phyloP scores from a whole-genome alignment of 176 grass and related monocot species.

The Musa troglodytarum region DNA sequence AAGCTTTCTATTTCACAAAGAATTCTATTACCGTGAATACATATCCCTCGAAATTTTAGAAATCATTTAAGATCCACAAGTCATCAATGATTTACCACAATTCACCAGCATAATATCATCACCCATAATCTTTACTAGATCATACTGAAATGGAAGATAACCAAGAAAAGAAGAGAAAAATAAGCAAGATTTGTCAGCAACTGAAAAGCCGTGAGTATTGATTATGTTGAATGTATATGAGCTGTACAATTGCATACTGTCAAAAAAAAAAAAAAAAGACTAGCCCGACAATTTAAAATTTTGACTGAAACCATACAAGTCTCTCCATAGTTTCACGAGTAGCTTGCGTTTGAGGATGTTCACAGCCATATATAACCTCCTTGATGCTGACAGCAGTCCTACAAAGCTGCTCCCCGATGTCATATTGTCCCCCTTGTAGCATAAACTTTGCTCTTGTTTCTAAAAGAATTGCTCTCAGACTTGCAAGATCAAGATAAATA shows the following conservation, averaged over 20 bases:
- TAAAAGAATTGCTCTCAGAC: slow-evolving; percentile 30
- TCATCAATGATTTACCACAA: no score
- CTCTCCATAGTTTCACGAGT: slow-evolving; percentile 17
- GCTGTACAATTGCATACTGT: neutral
- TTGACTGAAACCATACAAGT: neutral
- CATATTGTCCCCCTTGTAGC: slow-evolving; percentile 27
- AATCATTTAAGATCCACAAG: no score
- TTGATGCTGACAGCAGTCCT: slow-evolving; percentile 37
- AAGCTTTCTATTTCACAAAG: no score
- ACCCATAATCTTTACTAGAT: no score
- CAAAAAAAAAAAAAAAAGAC: neutral
- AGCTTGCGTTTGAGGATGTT: slow-evolving; percentile 34
- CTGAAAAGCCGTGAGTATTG: neutral
- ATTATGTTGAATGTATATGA: neutral
- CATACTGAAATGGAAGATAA: no score
- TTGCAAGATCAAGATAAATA: slow-evolving; percentile 27
- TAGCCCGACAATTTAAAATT: slow-evolving; percentile 4
- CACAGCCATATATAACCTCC: slow-evolving; percentile 37
- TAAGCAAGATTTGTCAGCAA: no score
- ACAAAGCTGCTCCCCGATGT: slow-evolving; percentile 34
- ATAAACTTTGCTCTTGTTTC: slow-evolving; percentile 43
- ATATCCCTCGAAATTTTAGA: no score
- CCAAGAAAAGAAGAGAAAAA: no score
- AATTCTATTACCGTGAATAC: no score
- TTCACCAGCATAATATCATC: no score